phyloP scores from a whole-genome alignment of 2,329 filamentous ascomycete species.

The Escovopsis sp. region DNA sequence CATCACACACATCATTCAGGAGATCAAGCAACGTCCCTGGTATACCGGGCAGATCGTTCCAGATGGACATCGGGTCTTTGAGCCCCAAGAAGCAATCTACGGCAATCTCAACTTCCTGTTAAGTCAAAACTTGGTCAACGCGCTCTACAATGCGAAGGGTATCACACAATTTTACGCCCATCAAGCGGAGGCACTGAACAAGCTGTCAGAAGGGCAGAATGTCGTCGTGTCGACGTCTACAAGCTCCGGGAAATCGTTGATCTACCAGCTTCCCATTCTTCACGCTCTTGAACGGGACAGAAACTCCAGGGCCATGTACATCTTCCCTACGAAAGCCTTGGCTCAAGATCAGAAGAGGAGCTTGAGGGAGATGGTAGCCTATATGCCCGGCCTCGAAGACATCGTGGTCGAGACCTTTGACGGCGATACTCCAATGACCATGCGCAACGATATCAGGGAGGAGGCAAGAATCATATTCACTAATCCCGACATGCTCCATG shows the following conservation, averaged over 20 bases:
- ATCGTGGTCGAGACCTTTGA: slow-evolving; percentile 85
- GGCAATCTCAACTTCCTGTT: slow-evolving; percentile 75
- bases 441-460: slow-evolving; percentile 68
- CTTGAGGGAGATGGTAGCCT: slow-evolving; percentile 68
- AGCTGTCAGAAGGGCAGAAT: slow-evolving; percentile 64
- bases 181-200: slow-evolving; percentile 87
- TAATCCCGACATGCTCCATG: slow-evolving; percentile 94
- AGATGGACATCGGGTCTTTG: slow-evolving; percentile 82
- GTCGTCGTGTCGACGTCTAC: slow-evolving; percentile 93
- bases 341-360: slow-evolving; percentile 89
- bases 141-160: slow-evolving; percentile 77
- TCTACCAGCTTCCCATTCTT: slow-evolving; percentile 88
- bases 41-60: slow-evolving; percentile 89
- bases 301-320: slow-evolving; percentile 80
- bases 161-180: slow-evolving; percentile 83
- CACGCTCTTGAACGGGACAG: slow-evolving; percentile 69
- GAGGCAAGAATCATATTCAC: slow-evolving; percentile 90
- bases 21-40: slow-evolving; percentile 72
- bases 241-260: slow-evolving; percentile 93
- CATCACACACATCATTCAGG: slow-evolving; percentile 71
- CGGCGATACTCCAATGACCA: slow-evolving; percentile 75
- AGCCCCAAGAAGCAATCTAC: slow-evolving; percentile 66
- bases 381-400: slow-evolving; percentile 63
- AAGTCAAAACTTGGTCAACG: slow-evolving; percentile 88
- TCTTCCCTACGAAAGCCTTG: slow-evolving; percentile 93